phyloP scores from a whole-genome alignment of 1,139 yeast species.

The Nakaseomyces delphensis region DNA sequence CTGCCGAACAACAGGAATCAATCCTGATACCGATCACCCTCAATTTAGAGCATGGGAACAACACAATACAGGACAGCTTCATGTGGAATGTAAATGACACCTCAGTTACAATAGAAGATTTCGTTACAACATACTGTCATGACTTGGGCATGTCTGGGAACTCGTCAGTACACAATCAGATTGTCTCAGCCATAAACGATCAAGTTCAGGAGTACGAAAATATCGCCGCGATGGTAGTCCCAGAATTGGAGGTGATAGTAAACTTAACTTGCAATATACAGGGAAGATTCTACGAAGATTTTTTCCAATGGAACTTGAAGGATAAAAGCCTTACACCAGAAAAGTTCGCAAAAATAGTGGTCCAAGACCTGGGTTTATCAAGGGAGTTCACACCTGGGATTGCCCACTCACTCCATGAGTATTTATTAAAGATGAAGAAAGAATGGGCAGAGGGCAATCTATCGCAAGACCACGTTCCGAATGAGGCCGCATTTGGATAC shows the following conservation, averaged over 20 bases:
- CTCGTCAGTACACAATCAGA: constrained; percentile 47
- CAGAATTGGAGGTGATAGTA: constrained; percentile 65
- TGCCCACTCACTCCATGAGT: constrained; percentile 79
- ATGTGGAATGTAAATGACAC: constrained; percentile 86
- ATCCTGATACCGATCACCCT: constrained; percentile 72
- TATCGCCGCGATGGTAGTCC: constrained; percentile 47
- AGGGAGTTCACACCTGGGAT: constrained; percentile 88
- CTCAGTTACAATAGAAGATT: constrained; percentile 71
- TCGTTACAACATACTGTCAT: constrained; percentile 68
- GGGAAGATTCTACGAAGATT: constrained; percentile 79
- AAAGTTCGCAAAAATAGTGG: constrained; percentile 70
- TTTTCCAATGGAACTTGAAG: constrained; percentile 85
- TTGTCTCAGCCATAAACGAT: constrained; percentile 62
- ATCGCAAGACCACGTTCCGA: constrained; percentile 46
- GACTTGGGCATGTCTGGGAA: constrained; percentile 72
- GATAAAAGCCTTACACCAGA: constrained; percentile 58
- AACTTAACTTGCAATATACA: constrained; percentile 78
- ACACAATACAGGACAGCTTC: constrained; percentile 68
- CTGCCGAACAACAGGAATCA: constrained; percentile 22
- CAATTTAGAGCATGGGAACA: constrained; percentile 56
- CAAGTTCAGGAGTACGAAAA: constrained; percentile 73
- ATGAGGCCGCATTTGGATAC: constrained; percentile 50
- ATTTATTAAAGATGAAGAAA: constrained; percentile 62
- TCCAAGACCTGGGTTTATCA: constrained; percentile 72
- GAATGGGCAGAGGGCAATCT: constrained; percentile 77